A percentile compares a stretch with the other conserved stretches of the same genome.
phyloP scores from a whole-genome alignment of 1,284 basidiomycete species.

The Ceraceosorus guamensis region DNA sequence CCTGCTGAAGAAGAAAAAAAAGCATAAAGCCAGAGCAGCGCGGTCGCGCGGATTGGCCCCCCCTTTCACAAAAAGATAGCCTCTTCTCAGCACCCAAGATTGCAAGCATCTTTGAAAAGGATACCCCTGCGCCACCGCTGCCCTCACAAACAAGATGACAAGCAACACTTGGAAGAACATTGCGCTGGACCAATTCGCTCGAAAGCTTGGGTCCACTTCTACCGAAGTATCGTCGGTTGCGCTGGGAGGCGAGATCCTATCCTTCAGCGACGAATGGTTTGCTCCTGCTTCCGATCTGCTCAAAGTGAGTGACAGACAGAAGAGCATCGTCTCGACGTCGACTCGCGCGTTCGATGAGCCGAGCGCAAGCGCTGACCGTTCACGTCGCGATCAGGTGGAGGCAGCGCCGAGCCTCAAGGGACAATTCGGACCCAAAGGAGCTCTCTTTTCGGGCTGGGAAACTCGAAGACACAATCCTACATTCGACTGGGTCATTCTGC shows the following conservation, averaged over 20 bases:
- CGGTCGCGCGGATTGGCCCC: too few species aligned
- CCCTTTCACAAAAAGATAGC: too few species aligned
- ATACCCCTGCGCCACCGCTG: too few species aligned
- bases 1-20: too few species aligned
- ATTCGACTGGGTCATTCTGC: constrained; percentile 88
- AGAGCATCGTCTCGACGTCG: too few species aligned
- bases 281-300: constrained; percentile 77
- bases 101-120: too few species aligned
- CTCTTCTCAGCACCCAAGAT: too few species aligned
- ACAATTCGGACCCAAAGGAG: constrained; percentile 90
- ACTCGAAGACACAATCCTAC: constrained; percentile 76
- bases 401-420: constrained; percentile 61
- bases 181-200: too few species aligned
- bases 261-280: constrained; percentile 92
- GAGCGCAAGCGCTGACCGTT: not conserved
- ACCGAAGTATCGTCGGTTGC: constrained; percentile 78
- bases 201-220: too few species aligned
- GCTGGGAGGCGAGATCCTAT: constrained; percentile 68
- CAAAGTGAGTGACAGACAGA: constrained; percentile 49
- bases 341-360: not conserved
- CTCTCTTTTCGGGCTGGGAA: constrained; percentile 93
- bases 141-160: too few species aligned
- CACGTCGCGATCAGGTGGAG: constrained; percentile 10
- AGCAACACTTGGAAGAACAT: too few species aligned
- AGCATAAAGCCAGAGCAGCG: too few species aligned